These are phyloP conservation scores for Saccharomyces hybrid DNA, from an alignment of 1,139 yeast species.

Conservation along the genomic window DNA sequence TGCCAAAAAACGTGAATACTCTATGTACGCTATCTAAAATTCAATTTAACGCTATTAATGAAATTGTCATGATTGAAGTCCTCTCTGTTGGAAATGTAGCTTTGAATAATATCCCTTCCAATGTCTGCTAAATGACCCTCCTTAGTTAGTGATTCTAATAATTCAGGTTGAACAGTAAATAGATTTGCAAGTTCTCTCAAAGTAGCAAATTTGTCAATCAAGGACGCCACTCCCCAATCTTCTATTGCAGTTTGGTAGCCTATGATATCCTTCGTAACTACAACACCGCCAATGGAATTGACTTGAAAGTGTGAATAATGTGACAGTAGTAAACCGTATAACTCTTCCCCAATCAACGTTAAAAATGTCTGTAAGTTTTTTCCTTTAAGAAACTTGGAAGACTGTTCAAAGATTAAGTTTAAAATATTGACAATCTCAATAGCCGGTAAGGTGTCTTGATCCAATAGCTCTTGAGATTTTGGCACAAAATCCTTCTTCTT, in stretches of 20 bases:
- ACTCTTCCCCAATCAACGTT: constrained; percentile 50
- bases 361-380: constrained; percentile 48
- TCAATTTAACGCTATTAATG: constrained; percentile 20
- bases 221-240: constrained; percentile 55
- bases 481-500: constrained; percentile 53
- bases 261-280: constrained; percentile 77
- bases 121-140: constrained; percentile 73
- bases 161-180: constrained; percentile 70
- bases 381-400: constrained; percentile 39
- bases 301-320: constrained; percentile 75
- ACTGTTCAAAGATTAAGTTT: constrained; percentile 36
- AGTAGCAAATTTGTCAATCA: constrained; percentile 63
- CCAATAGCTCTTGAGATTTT: constrained; percentile 42
- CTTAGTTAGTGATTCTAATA: constrained; percentile 67
- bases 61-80: constrained; percentile 45
- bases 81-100: constrained; percentile 61
- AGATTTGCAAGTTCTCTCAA: constrained; percentile 78
- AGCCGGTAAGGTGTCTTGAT: constrained; percentile 65
- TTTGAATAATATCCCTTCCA: constrained; percentile 58
- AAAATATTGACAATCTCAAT: constrained; percentile 52
- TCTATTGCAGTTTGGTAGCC: constrained; percentile 70
- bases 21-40: constrained; percentile 13
- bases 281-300: constrained; percentile 74
- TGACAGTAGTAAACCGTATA: constrained; percentile 53
- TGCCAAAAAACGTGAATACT: background rate